phyloP scores from a whole-genome alignment of 23 red algal genomes.

The Gracilaria caudata region DNA sequence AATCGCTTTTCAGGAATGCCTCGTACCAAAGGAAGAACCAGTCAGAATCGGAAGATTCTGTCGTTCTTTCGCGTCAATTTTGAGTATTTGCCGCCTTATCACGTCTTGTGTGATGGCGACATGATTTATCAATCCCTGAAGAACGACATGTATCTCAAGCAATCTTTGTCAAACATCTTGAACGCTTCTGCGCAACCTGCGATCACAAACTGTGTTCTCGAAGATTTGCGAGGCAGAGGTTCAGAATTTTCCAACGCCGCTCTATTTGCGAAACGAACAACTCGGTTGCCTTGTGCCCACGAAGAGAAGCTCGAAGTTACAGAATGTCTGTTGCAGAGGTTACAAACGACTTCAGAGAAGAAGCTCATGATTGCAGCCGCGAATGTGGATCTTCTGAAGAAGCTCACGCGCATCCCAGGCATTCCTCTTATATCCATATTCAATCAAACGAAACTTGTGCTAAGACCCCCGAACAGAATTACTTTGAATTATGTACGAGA shows the following conservation, averaged over 20 bases:
- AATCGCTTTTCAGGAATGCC: background rate
- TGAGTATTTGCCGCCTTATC: constrained; percentile 31
- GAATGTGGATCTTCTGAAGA: constrained; percentile 35
- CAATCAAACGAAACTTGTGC: constrained; percentile 48
- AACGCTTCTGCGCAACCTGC: constrained; percentile 33
- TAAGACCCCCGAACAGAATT: constrained; percentile 35
- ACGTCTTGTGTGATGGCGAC: constrained; percentile 50
- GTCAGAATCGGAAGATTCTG: constrained; percentile 39
- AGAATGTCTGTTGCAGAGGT: constrained; percentile 27
- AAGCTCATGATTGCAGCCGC: constrained; percentile 39
- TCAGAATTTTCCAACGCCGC: constrained; percentile 45
- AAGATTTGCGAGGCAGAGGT: constrained; percentile 41
- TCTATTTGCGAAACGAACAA: constrained; percentile 61
- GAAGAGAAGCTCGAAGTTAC: background rate
- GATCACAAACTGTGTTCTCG: constrained; percentile 55
- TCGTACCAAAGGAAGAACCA: background rate
- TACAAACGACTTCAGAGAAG: background rate
- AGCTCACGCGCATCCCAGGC: constrained; percentile 52
- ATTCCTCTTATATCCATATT: constrained; percentile 65
- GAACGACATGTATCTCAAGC: constrained; percentile 49
- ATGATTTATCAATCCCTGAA: constrained; percentile 37
- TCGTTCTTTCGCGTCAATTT: constrained; percentile 74
- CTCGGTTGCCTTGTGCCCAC: constrained; percentile 46
- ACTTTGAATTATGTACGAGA: constrained; percentile 26
- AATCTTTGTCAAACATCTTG: constrained; percentile 46